Percentiles rank a stretch among this genome's conserved stretches.
phyloP scores from a whole-genome alignment of 1,284 basidiomycete species.

The Rhodotorula sp. region DNA sequence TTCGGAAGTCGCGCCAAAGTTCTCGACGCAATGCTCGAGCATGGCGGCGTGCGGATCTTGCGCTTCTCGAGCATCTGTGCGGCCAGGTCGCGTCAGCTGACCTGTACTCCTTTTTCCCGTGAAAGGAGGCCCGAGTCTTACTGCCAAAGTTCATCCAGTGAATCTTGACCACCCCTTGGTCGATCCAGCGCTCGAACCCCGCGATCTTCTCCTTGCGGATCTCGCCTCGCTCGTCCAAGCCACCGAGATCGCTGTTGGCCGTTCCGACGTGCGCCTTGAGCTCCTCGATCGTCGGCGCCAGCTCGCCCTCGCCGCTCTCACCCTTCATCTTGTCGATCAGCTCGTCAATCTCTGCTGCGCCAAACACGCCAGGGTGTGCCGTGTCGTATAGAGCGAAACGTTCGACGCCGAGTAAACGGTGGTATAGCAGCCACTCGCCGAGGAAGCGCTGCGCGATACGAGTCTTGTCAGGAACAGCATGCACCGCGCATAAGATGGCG shows the following conservation, averaged over 20 bases:
- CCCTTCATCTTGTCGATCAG: constrained; percentile 23
- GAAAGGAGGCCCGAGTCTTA: not conserved
- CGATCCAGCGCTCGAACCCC: constrained; percentile 34
- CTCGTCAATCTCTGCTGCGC: constrained; percentile 30
- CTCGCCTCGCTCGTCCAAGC: constrained; percentile 21
- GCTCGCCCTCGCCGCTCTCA: constrained; percentile 24
- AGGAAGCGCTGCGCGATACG: constrained; percentile 19
- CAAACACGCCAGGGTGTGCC: constrained; percentile 23
- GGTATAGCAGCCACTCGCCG: constrained; percentile 34
- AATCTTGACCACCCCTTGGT: constrained; percentile 20
- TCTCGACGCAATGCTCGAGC: constrained; percentile 24
- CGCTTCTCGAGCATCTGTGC: constrained; percentile 1
- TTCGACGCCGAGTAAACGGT: constrained; percentile 31
- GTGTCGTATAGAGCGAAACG: constrained; percentile 35
- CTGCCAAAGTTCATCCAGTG: constrained; percentile 33
- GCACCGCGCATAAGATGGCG: too few relatives aligned
- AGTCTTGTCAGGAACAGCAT: not conserved
- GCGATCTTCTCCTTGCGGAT: constrained; percentile 27
- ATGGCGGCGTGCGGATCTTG: constrained; percentile 22
- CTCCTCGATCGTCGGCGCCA: constrained; percentile 30
- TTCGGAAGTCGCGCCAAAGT: constrained; percentile 17
- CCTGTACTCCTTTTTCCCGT: not conserved
- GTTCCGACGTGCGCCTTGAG: constrained; percentile 26
- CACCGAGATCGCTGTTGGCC: constrained; percentile 12
- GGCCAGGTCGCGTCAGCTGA: not conserved